These are phyloP conservation scores for Fallopia convolvulus DNA, from an alignment of 148 eudicot species.

Conservation along the genomic window DNA sequence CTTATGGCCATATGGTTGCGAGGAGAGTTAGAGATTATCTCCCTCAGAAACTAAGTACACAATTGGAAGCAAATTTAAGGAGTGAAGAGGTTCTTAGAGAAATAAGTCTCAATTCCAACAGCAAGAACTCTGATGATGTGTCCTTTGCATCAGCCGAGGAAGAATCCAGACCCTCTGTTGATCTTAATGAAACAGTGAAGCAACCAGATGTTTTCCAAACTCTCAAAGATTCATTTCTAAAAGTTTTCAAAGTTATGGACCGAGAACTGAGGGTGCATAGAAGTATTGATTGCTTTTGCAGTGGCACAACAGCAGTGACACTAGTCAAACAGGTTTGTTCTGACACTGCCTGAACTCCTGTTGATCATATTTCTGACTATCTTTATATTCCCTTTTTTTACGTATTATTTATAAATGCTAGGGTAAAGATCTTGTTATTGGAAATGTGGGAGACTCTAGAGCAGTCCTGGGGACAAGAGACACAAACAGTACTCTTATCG, in stretches of 20 bases:
- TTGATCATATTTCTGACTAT: background rate
- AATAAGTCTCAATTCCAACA: slow-evolving; percentile 41
- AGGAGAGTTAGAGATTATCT: slow-evolving; percentile 85
- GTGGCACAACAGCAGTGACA: slow-evolving; percentile 97
- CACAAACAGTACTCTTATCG: slow-evolving; percentile 42
- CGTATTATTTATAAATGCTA: background rate
- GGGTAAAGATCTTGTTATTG: slow-evolving; percentile 87
- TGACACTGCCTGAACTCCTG: slow-evolving; percentile 30
- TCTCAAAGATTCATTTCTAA: slow-evolving; percentile 72
- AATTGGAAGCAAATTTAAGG: slow-evolving; percentile 60
- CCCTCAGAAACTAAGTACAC: slow-evolving; percentile 68
- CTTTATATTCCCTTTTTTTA: slow-evolving; percentile 8
- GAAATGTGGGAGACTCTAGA: slow-evolving; percentile 90
- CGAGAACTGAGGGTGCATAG: slow-evolving; percentile 65
- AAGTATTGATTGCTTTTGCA: slow-evolving; percentile 83
- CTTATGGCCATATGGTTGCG: slow-evolving; percentile 92
- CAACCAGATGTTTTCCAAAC: slow-evolving; percentile 53
- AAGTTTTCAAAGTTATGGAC: slow-evolving; percentile 86
- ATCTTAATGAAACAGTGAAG: slow-evolving; percentile 41
- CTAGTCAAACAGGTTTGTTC: slow-evolving; percentile 67
- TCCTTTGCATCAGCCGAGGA: slow-evolving; percentile 50
- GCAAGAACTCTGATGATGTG: slow-evolving; percentile 52
- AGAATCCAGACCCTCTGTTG: slow-evolving; percentile 37
- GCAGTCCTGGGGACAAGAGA: slow-evolving; percentile 88
- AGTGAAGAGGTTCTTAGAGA: slow-evolving; percentile 60